Conservation (phyloP, 176 grass and related monocot species). For the Aegilops tauschii region DNA sequence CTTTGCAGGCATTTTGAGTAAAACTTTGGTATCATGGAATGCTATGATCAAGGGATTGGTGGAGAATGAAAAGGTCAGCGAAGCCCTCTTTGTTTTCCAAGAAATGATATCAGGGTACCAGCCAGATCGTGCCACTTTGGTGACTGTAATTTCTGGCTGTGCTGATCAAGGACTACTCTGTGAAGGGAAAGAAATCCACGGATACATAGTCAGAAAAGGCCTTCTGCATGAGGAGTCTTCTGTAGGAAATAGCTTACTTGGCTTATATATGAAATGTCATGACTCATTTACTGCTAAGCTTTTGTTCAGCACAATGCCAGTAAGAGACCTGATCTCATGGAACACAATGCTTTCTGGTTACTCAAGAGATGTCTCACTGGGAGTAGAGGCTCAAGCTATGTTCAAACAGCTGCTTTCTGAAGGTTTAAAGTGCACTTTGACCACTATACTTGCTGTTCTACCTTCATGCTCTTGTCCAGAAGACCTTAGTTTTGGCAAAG, state of each 20-base stretch:
- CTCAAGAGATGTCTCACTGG: conserved; percentile 32
- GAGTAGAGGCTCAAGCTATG: conserved; percentile 36
- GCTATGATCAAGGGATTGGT: conserved; percentile 68
- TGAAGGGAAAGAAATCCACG: conserved; percentile 63
- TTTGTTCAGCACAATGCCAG: conserved; percentile 62
- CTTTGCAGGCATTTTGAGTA: conserved; percentile 39
- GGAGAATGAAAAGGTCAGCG: conserved; percentile 24
- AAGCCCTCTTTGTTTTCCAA: conserved; percentile 38
- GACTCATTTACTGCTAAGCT: conserved; percentile 22
- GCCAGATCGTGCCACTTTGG: conserved; percentile 52
- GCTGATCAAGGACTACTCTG: conserved; percentile 44
- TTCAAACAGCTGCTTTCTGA: conserved; percentile 53
- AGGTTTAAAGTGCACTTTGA: conserved; percentile 37
- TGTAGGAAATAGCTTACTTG: conserved; percentile 61
- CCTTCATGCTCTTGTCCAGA: conserved; percentile 49
- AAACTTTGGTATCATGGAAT: conserved; percentile 75
- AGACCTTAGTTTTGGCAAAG: conserved; percentile 63
- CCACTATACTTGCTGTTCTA: conserved; percentile 65
- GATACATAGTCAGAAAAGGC: conserved; percentile 41
- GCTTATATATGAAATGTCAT: conserved; percentile 59
- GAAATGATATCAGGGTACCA: conserved; percentile 47
- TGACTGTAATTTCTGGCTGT: conserved; percentile 59
- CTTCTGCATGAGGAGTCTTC: conserved; percentile 28
- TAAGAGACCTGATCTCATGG: conserved; percentile 76
- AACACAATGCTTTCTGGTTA: conserved; percentile 75